Base-by-base conservation (phyloP, 1,284 basidiomycete species). In the Trametes versicolor region DNA sequence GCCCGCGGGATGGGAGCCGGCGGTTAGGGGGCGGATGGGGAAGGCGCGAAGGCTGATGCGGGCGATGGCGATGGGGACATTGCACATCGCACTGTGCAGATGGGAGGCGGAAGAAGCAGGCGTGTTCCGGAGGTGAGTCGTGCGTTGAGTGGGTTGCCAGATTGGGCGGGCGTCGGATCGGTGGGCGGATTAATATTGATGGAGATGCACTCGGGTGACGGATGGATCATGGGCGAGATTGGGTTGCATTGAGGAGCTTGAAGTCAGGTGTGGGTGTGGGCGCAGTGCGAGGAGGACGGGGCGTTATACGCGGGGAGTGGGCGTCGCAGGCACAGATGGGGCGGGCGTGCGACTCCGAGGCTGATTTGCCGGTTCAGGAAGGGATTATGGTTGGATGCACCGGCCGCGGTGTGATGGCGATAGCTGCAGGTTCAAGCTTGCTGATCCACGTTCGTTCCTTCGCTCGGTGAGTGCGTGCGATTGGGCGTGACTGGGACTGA, bases 291-390 rank as follows among this genome's bases (percentile, higher is more conserved):
- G 23, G 57, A 48, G 7, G 50, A 47, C 59, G 59, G 59, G 39
- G 59, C 41, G 41, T 60, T 45, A 60, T 37, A 17, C 51, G 43
- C 41, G n/a, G 51, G 48, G 49, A 53, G 59, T 12, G 59, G 23
- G 29, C 34, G 43, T 60, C 59, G 59, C 59, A 60, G 59, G 59
- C 51, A 60, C 59, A 23, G 47, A 48, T 34, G 32, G 53, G 5
- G 29, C 8, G 17, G 15, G 54, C 21, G 39, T 45, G 41, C 41
- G 41, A 45, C n/a, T 27, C 15, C 29, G 58, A 45, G 23, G 34
- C 12, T 25, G 45, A 27, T 37, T 50, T 50, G 27, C 60, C 60
- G 55, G 53, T 62, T 62, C 36, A 1, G 60, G 53, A 37, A 49
- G 10, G 60, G 15, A 39, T 37, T 39, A 25, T 15, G 39, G 36